Conservation (phyloP, 768 basidiomycete genomes). For the Russula emetica region DNA sequence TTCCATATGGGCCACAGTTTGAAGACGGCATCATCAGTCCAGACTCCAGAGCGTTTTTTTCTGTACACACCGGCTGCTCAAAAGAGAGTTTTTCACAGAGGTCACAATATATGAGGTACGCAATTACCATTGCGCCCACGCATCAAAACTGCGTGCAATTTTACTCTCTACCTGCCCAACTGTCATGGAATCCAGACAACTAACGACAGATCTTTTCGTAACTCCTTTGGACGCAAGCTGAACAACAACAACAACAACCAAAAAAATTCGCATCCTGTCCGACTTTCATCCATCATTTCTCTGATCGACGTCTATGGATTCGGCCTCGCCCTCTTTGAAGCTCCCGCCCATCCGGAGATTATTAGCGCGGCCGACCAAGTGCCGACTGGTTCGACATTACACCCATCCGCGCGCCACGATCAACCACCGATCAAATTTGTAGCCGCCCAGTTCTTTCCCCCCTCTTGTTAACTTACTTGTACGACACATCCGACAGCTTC, state of each 20-base stretch:
- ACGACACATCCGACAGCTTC: slow-evolving; percentile 15
- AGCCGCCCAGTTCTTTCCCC: slow-evolving; percentile 2
- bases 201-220: neutral
- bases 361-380: slow-evolving; percentile 7
- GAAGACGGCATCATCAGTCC: slow-evolving; percentile 9
- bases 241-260: neutral
- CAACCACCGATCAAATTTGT: slow-evolving; percentile 18
- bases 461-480: neutral
- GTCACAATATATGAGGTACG: slow-evolving; percentile 13
- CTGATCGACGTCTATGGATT: neutral
- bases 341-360: neutral
- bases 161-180: slow-evolving; percentile 9
- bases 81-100: neutral
- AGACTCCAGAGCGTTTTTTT: neutral
- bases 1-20: slow-evolving; percentile 12
- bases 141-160: slow-evolving; percentile 18
- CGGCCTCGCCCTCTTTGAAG: neutral
- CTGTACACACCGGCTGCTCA: neutral
- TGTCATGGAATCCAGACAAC: slow-evolving; percentile 2
- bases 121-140: slow-evolving; percentile 19
- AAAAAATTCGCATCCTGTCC: neutral
- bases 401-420: slow-evolving; percentile 17
- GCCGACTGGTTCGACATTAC: neutral
- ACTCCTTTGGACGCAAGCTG: neutral
- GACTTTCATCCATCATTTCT: neutral